phyloP scores from a whole-genome alignment of 2,329 filamentous ascomycete genomes.

The Aspergillus carbonarius region DNA sequence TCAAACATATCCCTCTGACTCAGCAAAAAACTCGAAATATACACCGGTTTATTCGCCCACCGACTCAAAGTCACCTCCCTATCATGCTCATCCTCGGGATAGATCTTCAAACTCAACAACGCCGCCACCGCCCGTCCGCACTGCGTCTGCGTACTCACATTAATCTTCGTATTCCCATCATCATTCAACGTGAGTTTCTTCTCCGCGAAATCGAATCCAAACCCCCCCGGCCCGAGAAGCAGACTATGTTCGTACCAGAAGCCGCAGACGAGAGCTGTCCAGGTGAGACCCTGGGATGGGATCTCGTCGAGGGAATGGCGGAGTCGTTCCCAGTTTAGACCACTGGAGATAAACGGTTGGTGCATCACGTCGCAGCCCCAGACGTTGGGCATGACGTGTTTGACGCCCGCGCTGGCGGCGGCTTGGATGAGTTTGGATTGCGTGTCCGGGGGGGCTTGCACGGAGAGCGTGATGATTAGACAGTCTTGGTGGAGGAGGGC shows the following conservation, averaged over 20 bases:
- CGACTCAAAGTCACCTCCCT: not conserved
- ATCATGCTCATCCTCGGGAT: not conserved
- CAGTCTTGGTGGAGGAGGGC: constrained; percentile 56
- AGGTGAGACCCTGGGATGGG: constrained; percentile 36
- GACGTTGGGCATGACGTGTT: constrained; percentile 56
- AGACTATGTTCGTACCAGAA: constrained; percentile 58
- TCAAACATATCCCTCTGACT: constrained; percentile 3
- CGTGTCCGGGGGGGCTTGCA: constrained; percentile 43
- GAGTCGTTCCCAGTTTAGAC: constrained; percentile 2
- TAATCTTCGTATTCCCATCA: constrained; percentile 57
- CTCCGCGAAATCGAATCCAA: constrained; percentile 51
- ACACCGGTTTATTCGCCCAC: not conserved
- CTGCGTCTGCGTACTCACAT: constrained; percentile 61
- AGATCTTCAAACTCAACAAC: constrained; percentile 46
- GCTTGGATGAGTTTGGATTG: constrained; percentile 53
- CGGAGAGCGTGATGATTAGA: constrained; percentile 55
- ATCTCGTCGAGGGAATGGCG: constrained; percentile 29
- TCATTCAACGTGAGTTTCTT: constrained; percentile 50
- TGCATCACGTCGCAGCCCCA: constrained; percentile 30
- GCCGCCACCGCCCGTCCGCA: constrained; percentile 53
- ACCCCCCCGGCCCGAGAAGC: constrained; percentile 32
- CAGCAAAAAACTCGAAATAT: not conserved
- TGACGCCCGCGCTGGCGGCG: constrained; percentile 54
- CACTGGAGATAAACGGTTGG: constrained; percentile 28
- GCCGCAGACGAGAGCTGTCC: constrained; percentile 44